Evolutionary conservation across 2,329 filamentous ascomycete genomes (phyloP).

Genomic region (Metarhizium album): DNA sequence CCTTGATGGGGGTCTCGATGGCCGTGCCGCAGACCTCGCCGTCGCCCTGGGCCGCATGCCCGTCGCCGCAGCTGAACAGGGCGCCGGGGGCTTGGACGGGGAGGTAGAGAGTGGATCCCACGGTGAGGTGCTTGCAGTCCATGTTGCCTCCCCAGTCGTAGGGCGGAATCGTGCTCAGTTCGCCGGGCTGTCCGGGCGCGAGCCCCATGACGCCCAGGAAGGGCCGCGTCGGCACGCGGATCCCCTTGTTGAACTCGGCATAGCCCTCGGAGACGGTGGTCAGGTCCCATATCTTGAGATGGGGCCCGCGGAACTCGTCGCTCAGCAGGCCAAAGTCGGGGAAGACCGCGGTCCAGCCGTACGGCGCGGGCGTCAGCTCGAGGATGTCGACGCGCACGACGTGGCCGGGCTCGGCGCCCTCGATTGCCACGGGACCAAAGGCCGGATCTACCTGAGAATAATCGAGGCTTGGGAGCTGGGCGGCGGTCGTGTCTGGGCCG

Average conservation of each 20-base stretch:
- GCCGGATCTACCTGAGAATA: conserved; percentile 33
- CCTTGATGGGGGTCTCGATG: conserved; percentile 41
- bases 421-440: conserved; percentile 38
- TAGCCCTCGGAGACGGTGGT: conserved; percentile 11
- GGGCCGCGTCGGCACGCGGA: conserved; percentile 37
- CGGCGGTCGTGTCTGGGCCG: conserved; percentile 27
- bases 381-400: conserved; percentile 40
- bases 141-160: conserved; percentile 43
- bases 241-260: conserved; percentile 34
- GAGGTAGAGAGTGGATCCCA: conserved; percentile 35
- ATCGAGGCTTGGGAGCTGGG: conserved; percentile 29
- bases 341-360: conserved; percentile 43
- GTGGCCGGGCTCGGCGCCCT: conserved; percentile 38
- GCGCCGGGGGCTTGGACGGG: conserved; percentile 38
- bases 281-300: conserved; percentile 39
- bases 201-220: conserved; percentile 43
- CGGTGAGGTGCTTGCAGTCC: conserved; percentile 38
- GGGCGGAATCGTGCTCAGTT: conserved; percentile 39
- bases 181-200: conserved; percentile 31
- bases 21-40: conserved; percentile 46
- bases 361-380: conserved; percentile 30
- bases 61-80: conserved; percentile 43
- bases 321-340: conserved; percentile 38
- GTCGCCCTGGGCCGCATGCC: conserved; percentile 43
- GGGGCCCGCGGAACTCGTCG: conserved; percentile 33